phyloP scores from a whole-genome alignment of 2,329 filamentous ascomycete genomes.

The Conoideocrella luteorostrata region DNA sequence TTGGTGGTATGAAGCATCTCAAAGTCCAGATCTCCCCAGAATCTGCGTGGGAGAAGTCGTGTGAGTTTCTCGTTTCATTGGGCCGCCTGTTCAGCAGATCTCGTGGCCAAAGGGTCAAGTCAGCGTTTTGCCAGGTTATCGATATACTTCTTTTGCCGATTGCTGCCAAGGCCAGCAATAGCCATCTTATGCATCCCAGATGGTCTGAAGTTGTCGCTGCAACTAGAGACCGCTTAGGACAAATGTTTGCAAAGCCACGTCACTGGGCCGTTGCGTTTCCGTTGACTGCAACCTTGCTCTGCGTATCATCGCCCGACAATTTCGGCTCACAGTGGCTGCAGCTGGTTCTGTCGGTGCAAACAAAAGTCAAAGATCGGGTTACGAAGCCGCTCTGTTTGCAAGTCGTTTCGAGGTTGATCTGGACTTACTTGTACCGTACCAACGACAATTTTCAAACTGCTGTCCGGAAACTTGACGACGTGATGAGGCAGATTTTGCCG shows the following conservation, averaged over 20 bases:
- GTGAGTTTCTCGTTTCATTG: constrained; percentile 78
- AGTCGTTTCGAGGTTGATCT: constrained; percentile 82
- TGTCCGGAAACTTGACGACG: constrained; percentile 79
- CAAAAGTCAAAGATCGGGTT: constrained; percentile 76
- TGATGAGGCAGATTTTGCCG: constrained; percentile 78
- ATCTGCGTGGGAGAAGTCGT: constrained; percentile 76
- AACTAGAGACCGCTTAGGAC: constrained; percentile 69
- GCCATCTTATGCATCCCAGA: constrained; percentile 70
- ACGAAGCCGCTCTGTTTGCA: constrained; percentile 77
- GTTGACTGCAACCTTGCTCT: constrained; percentile 78
- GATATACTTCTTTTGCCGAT: constrained; percentile 82
- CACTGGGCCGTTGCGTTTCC: constrained; percentile 90
- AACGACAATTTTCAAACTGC: constrained; percentile 63
- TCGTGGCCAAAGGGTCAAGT: constrained; percentile 85
- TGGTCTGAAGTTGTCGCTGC: constrained; percentile 82
- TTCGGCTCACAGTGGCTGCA: constrained; percentile 85
- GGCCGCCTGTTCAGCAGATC: constrained; percentile 77
- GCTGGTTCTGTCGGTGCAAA: constrained; percentile 68
- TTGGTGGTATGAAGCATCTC: constrained; percentile 87
- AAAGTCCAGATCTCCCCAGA: constrained; percentile 68
- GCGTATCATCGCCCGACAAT: constrained; percentile 76
- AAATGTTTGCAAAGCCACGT: constrained; percentile 84
- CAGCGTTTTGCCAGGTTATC: constrained; percentile 88
- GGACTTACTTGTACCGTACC: constrained; percentile 88
- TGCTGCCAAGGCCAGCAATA: constrained; percentile 68